phyloP scores from a whole-genome alignment of 139 green algal species.

The Pleodorina starrii region DNA sequence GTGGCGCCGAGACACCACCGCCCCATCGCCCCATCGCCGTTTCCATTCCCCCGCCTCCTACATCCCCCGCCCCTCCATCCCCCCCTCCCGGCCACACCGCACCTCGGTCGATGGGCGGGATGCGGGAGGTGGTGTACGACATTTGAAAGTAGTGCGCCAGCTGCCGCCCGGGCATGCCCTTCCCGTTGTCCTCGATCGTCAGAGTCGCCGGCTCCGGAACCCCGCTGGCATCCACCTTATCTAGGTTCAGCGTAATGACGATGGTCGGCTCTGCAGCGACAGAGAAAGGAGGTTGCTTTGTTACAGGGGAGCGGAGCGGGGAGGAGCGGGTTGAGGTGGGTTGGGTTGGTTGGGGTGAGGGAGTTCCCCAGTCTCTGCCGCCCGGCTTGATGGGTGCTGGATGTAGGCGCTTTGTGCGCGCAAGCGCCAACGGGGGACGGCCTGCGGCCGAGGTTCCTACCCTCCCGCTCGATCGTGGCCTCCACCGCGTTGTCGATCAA shows the following conservation, averaged over 20 bases:
- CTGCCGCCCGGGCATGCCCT: neutral
- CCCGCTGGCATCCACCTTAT: neutral
- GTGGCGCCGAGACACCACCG: too few species aligned
- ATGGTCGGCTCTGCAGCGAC: neutral
- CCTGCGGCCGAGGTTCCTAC: neutral
- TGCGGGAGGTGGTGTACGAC: neutral
- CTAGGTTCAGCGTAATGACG: neutral
- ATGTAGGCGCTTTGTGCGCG: too few species aligned
- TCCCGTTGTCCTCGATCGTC: conserved; percentile 17
- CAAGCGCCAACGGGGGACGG: neutral
- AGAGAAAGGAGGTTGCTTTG: too few species aligned
- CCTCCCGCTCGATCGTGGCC: neutral
- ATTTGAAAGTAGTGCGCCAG: neutral
- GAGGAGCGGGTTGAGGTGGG: too few species aligned
- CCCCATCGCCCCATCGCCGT: too few species aligned
- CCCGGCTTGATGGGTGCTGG: too few species aligned
- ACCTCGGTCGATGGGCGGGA: conserved; percentile 4
- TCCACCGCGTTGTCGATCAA: conserved; percentile 14
- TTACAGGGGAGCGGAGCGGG: too few species aligned
- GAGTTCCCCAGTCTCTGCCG: too few species aligned
- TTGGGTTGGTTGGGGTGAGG: too few species aligned
- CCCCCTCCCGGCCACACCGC: too few species aligned
- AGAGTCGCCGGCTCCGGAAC: neutral
- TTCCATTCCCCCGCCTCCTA: too few species aligned
- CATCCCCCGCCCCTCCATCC: too few species aligned